Evolutionary conservation across 306 rosid species (phyloP).

Genomic region (Boehmeria nivea): DNA sequence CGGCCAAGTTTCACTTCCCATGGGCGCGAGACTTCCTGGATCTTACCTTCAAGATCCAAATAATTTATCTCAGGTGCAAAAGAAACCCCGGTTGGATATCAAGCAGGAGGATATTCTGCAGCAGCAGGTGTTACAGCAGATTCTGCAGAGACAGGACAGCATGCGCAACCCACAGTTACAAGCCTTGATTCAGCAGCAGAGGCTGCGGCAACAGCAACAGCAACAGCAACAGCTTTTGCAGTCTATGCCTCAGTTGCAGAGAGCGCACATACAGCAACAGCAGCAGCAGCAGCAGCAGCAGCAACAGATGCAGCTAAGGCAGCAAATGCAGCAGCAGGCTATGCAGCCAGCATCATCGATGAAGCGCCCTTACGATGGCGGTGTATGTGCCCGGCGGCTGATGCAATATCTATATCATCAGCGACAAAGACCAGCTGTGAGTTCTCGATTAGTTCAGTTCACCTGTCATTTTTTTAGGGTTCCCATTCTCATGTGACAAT

Average conservation of each 20-base stretch:
- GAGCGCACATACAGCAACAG: slow-evolving; percentile 66
- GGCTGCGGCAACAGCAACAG: slow-evolving; percentile 57
- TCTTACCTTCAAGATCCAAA: slow-evolving; percentile 72
- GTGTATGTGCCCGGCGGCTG: slow-evolving; percentile 91
- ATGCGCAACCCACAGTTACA: slow-evolving; percentile 74
- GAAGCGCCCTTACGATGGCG: slow-evolving; percentile 74
- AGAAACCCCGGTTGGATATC: slow-evolving; percentile 78
- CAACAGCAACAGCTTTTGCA: slow-evolving; percentile 70
- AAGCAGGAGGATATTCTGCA: slow-evolving; percentile 79
- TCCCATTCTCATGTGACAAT: no score
- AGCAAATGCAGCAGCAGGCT: slow-evolving; percentile 68
- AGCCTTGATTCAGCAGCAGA: slow-evolving; percentile 77
- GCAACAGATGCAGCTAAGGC: slow-evolving; percentile 69
- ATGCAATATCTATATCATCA: slow-evolving; percentile 97
- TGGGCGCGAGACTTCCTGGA: slow-evolving; percentile 57
- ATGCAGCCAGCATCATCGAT: slow-evolving; percentile 53
- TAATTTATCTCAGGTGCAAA: slow-evolving; percentile 49
- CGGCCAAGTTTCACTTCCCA: slow-evolving; percentile 51
- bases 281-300: slow-evolving; percentile 47
- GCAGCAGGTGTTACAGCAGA: slow-evolving; percentile 74
- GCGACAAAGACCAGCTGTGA: slow-evolving; percentile 76
- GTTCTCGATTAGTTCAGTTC: no score
- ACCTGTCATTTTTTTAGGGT: no score
- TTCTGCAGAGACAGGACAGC: slow-evolving; percentile 79
- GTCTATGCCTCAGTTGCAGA: slow-evolving; percentile 81